Percentiles rank a stretch among this genome's conserved stretches.
Conservation (phyloP, 306 rosid genomes). For the Lablab purpureus region DNA sequence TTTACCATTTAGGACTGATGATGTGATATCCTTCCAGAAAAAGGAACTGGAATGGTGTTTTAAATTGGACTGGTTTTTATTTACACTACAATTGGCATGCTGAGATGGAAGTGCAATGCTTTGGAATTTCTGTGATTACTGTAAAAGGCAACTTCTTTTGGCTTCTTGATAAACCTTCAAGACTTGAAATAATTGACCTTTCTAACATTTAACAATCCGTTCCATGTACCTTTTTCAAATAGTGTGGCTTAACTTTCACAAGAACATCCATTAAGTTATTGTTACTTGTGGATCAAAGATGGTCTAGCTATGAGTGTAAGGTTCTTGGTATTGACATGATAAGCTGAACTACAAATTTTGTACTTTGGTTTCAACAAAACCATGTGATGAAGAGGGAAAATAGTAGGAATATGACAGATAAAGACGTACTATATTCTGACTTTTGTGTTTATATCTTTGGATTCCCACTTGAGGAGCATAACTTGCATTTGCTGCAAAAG, state of each 20-base stretch:
- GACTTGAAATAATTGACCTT: neutral
- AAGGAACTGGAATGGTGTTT: neutral
- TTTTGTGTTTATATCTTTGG: neutral
- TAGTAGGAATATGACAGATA: conserved; percentile 18
- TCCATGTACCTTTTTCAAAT: neutral
- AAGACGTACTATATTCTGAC: neutral
- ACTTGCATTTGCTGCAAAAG: neutral
- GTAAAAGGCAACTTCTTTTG: neutral
- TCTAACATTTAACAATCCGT: neutral
- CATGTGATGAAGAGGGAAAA: neutral
- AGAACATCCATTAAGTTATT: neutral
- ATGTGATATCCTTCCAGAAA: too few species aligned
- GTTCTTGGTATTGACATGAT: neutral
- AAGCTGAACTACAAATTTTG: neutral
- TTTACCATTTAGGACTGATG: too few species aligned
- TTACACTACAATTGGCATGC: neutral
- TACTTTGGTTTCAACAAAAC: neutral
- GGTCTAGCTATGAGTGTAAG: neutral
- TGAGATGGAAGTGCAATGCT: neutral
- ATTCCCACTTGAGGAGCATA: neutral
- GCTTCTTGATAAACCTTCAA: neutral
- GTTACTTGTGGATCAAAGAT: neutral
- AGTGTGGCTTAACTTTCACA: neutral
- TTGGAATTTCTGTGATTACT: neutral
- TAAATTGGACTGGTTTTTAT: neutral